Evolutionary conservation across 495 filamentous ascomycete genomes (phyloP), one percentile per base, ranked within the genome.

Genomic region (Penicillium canescens): DNA sequence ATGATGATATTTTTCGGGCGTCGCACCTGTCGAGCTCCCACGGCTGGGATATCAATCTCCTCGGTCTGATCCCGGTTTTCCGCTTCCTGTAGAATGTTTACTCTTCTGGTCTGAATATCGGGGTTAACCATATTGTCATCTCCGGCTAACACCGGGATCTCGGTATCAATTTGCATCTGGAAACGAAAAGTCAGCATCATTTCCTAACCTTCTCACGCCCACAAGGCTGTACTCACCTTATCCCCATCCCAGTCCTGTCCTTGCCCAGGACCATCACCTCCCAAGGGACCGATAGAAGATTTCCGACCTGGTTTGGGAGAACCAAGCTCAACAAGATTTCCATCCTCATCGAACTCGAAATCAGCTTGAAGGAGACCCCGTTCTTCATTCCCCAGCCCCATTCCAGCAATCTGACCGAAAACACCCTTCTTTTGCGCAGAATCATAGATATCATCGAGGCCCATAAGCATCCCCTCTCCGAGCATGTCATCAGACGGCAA

Each of bases 311-410:
- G 61, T 1, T 38, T 21, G 2, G 61, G 61, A 5, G 64, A 62
- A 34, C 57, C 65, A 38, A 78, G 67, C 46, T 73, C 73, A 21
- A 71, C 55, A 23, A 89, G 69, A 61, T 86, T 83, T 0, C 86
- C 87, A 39, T 88, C 76, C 36, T 78, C 80, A 55, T 87, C 84
- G 52, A 90, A 83, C 21, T 75, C 78, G 57, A 89, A 87, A 47
- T 84, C 86, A 28, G 79, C 77, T 21, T 88, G 81, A n/a, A 84
- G 72, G 6, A 84, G 67, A 26, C 82, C 69, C 14, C 75, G 76
- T 21, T 74, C 71, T 42, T 83, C 78, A 35, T 82, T 76, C 14
- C 59, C 60, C n/a, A 71, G 45, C 2, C 64, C 41, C 0, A 50
- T 56, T 12, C 56, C 45, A 28, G 45, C 37, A 16, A 69, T 48